phyloP scores from a whole-genome alignment of 2,329 filamentous ascomycete species.

The Colletotrichum melonis region DNA sequence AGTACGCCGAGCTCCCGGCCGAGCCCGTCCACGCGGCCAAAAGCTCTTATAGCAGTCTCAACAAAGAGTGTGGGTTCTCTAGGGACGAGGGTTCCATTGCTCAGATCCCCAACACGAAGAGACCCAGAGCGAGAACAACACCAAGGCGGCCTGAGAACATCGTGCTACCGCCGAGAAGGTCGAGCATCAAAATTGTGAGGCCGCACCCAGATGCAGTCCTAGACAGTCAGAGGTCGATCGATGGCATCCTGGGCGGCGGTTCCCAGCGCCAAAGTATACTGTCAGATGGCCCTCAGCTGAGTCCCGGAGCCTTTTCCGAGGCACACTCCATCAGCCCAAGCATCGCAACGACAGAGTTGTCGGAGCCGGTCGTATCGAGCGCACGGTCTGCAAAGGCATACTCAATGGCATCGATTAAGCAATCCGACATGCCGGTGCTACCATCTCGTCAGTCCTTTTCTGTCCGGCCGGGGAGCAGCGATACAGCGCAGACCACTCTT shows the following conservation, averaged over 20 bases:
- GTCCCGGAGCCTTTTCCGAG: constrained; percentile 31
- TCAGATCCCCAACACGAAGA: not conserved
- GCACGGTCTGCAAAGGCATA: constrained; percentile 46
- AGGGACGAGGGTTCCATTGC: not conserved
- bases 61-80: constrained; percentile 1
- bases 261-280: constrained; percentile 14
- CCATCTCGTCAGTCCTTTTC: constrained; percentile 28
- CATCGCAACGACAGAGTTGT: constrained; percentile 44
- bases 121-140: not conserved
- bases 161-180: constrained; percentile 6
- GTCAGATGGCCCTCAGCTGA: constrained; percentile 24
- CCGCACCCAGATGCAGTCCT: not conserved
- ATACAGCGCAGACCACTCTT: constrained; percentile 25
- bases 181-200: constrained; percentile 11
- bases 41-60: constrained; percentile 15
- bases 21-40: constrained; percentile 18
- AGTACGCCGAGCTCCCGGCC: constrained; percentile 32
- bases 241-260: constrained; percentile 25
- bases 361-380: constrained; percentile 45
- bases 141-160: constrained; percentile 25
- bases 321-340: constrained; percentile 46
- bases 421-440: constrained; percentile 34
- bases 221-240: constrained; percentile 16
- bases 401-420: constrained; percentile 42
- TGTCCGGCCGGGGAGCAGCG: constrained; percentile 25